These are phyloP conservation scores for Scenedesmus sp. DNA, from an alignment of 163 green algal species.

Conservation along the genomic window DNA sequence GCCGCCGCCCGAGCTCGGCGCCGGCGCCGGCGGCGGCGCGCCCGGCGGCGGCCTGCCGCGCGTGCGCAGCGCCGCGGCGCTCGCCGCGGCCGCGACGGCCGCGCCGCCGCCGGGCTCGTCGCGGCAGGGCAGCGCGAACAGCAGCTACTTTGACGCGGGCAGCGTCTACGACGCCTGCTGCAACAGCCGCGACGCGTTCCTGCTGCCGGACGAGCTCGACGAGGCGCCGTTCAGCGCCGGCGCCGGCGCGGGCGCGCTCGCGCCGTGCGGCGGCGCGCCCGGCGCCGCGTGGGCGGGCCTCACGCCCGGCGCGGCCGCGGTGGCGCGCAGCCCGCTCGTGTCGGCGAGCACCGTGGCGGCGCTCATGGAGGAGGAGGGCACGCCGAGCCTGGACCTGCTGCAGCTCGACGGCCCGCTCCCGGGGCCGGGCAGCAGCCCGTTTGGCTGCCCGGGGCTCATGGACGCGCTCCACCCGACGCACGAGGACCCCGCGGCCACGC, in stretches of 20 bases:
- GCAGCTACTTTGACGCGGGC: slow-evolving; percentile 25
- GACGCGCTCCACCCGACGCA: slow-evolving; percentile 12
- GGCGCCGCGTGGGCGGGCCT: neutral
- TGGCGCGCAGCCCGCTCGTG: slow-evolving; percentile 12
- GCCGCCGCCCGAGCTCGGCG: too few species aligned
- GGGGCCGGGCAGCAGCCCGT: neutral
- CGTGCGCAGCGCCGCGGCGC: neutral
- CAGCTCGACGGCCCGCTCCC: neutral
- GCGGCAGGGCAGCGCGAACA: slow-evolving; percentile 17
- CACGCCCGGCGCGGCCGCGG: neutral
- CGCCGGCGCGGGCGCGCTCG: too few species aligned
- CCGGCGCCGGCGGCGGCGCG: slow-evolving; percentile 3
- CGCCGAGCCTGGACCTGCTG: neutral
- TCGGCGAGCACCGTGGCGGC: slow-evolving; percentile 41
- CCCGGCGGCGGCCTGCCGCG: neutral
- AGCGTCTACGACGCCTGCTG: slow-evolving; percentile 25
- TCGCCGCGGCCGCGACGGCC: neutral
- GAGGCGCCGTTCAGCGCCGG: neutral
- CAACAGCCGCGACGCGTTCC: slow-evolving; percentile 10
- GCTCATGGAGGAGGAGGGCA: slow-evolving; percentile 25
- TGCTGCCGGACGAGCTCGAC: slow-evolving; percentile 25
- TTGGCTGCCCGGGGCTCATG: neutral
- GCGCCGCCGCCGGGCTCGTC: neutral
- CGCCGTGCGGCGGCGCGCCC: too few species aligned
- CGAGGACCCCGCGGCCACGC: slow-evolving; percentile 17